Conservation (phyloP, 495 filamentous ascomycete species). For the Daldinia caldariorum region DNA sequence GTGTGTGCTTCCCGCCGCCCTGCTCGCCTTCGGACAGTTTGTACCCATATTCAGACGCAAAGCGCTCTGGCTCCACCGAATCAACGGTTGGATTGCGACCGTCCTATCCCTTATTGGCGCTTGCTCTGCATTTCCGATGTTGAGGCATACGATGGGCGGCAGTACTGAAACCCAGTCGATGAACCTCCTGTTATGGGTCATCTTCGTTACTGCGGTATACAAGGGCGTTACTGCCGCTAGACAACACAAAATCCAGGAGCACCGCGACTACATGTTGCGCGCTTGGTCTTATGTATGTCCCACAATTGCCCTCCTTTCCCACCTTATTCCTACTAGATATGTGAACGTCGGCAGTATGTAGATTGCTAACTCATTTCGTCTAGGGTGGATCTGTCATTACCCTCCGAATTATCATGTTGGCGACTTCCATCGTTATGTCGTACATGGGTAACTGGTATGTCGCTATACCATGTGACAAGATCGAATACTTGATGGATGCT, state of each 20-base stretch:
- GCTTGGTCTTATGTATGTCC: slow-evolving; percentile 56
- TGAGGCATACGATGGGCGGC: slow-evolving; percentile 57
- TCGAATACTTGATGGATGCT: slow-evolving; percentile 47
- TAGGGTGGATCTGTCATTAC: slow-evolving; percentile 61
- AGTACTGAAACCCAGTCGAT: slow-evolving; percentile 52
- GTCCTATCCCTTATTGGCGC: slow-evolving; percentile 53
- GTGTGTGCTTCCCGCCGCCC: slow-evolving; percentile 55
- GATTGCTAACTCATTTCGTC: slow-evolving; percentile 10
- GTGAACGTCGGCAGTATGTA: neutral
- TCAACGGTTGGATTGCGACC: slow-evolving; percentile 62
- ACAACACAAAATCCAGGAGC: slow-evolving; percentile 64
- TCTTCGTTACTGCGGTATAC: slow-evolving; percentile 47
- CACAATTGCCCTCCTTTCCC: neutral
- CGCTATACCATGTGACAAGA: slow-evolving; percentile 55
- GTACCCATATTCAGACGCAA: slow-evolving; percentile 61
- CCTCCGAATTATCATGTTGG: slow-evolving; percentile 54
- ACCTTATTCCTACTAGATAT: neutral
- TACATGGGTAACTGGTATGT: slow-evolving; percentile 47
- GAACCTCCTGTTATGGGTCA: slow-evolving; percentile 50
- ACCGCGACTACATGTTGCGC: slow-evolving; percentile 66
- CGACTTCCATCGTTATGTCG: slow-evolving; percentile 50
- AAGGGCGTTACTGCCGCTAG: slow-evolving; percentile 62
- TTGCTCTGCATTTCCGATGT: slow-evolving; percentile 57
- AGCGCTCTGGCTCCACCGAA: slow-evolving; percentile 58
- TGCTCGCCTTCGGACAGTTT: slow-evolving; percentile 63